Base-by-base conservation (phyloP, 2,329 filamentous ascomycete species). In the Trichoderma cornu-damae region DNA sequence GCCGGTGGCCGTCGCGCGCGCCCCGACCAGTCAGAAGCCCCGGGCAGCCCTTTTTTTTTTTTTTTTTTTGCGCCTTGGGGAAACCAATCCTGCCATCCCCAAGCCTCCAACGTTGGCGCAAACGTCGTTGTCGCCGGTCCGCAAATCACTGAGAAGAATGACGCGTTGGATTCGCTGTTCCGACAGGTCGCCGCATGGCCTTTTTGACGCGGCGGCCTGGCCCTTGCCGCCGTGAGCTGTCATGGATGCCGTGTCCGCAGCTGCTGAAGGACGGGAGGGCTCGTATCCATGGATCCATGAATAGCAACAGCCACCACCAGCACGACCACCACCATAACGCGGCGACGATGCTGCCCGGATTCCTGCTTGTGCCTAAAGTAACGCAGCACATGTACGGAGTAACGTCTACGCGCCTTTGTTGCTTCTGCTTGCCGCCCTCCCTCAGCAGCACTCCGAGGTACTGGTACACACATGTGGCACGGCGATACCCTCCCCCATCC, bases 281-380 rank as follows among this genome's bases (percentile, higher is more conserved):
- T 59, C 57, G 51, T 59, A 59, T 59, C 57, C 57, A 24, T 57
- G 30, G 43, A 59, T 59, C 57, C 57, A 24, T 57, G 30, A 35
- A 59, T 59, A 49, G 52, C 57, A 55, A 34, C 51, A 57, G 48
- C n/a, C n/a, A n/a, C n/a, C n/a, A n/a, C n/a, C n/a, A n/a, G n/a
- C n/a, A n/a, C n/a, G n/a, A n/a, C n/a, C n/a, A 40, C 26, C 11
- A 24, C n/a, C n/a, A 28, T 24, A 18, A 44, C 20, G 28, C 51
- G 38, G 38, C 49, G 24, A 22, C 20, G 43, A 30, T 30, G 9
- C 34, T 16, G 34, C 2, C 12, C 8, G 32, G 32, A 35, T 11
- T 35, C 8, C 32, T 35, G 14, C 32, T n/a, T 35, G 26, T 30
- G 28, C 9, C 11, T 11, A 22, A 24, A 12, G 38, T 20, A 42